phyloP scores from a whole-genome alignment of 2,329 filamentous ascomycete genomes.

The Myriosclerotinia scirpicola region DNA sequence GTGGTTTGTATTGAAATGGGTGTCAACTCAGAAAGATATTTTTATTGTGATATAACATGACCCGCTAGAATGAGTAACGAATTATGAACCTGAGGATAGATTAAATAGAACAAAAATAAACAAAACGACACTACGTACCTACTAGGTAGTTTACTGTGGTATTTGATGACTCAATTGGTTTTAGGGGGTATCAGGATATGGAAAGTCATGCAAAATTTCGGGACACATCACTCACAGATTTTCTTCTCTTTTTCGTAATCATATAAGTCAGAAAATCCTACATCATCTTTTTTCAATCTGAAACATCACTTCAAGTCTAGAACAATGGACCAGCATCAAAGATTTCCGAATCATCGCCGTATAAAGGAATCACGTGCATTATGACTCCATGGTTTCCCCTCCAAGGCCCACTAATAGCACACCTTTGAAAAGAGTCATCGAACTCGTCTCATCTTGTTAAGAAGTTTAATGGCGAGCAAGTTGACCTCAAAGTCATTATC shows the following conservation, averaged over 20 bases:
- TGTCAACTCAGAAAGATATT: neutral
- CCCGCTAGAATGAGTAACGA: neutral
- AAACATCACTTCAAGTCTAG: neutral
- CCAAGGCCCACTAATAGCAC: slow-evolving; percentile 6
- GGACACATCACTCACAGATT: neutral
- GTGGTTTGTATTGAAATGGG: neutral
- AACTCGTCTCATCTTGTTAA: neutral
- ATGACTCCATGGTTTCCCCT: slow-evolving; percentile 1
- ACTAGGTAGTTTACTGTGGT: neutral
- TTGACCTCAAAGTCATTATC: slow-evolving; percentile 3
- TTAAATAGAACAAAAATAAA: neutral
- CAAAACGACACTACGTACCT: too few relatives aligned
- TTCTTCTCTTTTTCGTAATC: neutral
- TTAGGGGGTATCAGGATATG: neutral
- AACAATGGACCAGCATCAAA: neutral
- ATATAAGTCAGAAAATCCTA: neutral
- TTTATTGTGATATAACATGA: neutral
- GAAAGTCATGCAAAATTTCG: neutral
- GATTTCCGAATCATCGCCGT: slow-evolving; percentile 11
- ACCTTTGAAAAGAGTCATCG: slow-evolving; percentile 13
- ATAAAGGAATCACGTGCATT: slow-evolving; percentile 4
- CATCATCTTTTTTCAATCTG: neutral
- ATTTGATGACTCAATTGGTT: neutral
- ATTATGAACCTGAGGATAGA: neutral
- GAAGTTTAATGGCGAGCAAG: slow-evolving; percentile 11